Evolutionary conservation across 2,329 filamentous ascomycete species (phyloP).

Genomic region (Fusarium camptoceras): DNA sequence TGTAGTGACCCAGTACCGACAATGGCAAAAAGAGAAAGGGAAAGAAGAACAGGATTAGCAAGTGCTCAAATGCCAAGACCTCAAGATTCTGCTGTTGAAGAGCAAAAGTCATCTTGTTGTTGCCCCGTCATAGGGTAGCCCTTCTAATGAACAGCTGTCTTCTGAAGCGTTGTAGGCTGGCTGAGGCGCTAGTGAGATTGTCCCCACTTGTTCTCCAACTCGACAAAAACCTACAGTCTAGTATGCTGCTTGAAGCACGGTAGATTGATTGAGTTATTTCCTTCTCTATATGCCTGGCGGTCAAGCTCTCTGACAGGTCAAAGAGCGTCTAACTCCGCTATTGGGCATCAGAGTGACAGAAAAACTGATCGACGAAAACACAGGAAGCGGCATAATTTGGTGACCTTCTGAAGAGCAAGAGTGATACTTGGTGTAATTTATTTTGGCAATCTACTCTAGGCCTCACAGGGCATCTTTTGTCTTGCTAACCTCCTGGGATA

Average conservation of each 20-base stretch:
- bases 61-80: neutral
- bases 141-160: neutral
- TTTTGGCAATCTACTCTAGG: neutral
- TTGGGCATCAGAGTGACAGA: neutral
- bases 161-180: neutral
- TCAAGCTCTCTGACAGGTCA: neutral
- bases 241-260: fast-evolving
- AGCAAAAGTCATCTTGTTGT: neutral
- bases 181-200: neutral
- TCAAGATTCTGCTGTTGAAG: neutral
- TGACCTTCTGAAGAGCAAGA: fast-evolving
- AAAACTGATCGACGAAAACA: neutral
- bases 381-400: neutral
- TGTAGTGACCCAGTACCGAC: too few species aligned
- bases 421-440: neutral
- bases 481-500: neutral
- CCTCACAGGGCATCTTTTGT: neutral
- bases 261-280: neutral
- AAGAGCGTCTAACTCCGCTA: neutral
- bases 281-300: neutral
- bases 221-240: neutral
- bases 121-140: neutral
- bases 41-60: neutral
- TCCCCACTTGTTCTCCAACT: neutral
- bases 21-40: neutral